Evolutionary conservation across 1,284 basidiomycete genomes (phyloP).

Genomic region (Lentinus polychrous): DNA sequence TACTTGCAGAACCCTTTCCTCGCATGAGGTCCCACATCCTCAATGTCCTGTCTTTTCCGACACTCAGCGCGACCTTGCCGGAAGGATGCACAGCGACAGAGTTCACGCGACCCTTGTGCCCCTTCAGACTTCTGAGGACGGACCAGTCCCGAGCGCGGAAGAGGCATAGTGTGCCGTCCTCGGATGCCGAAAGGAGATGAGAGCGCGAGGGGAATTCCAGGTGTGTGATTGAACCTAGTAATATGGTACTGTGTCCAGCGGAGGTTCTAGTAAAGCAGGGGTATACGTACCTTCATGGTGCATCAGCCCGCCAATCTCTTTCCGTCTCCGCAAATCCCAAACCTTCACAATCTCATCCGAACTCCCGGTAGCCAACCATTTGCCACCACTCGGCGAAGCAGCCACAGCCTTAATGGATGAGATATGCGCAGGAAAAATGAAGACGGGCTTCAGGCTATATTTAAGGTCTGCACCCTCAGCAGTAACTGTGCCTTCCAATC

Average conservation of each 20-base stretch:
- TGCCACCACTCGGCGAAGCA: slow-evolving; percentile 79
- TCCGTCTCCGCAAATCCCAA: slow-evolving; percentile 89
- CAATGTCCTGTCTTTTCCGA: slow-evolving; percentile 85
- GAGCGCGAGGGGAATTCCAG: slow-evolving; percentile 84
- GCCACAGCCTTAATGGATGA: slow-evolving; percentile 89
- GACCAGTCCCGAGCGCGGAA: slow-evolving; percentile 94
- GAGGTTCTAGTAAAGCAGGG: not conserved
- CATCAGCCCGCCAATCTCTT: slow-evolving; percentile 90
- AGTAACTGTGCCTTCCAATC: slow-evolving; percentile 66
- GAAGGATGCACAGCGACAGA: slow-evolving; percentile 87
- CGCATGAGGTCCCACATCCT: slow-evolving; percentile 99
- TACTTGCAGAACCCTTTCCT: slow-evolving; percentile 84
- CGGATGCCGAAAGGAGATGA: slow-evolving; percentile 85
- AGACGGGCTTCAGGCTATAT: slow-evolving; percentile 71
- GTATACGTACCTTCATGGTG: slow-evolving; percentile 80
- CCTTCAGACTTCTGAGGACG: slow-evolving; percentile 81
- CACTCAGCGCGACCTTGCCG: slow-evolving; percentile 84
- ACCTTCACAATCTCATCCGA: slow-evolving; percentile 95
- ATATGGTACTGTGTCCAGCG: no score
- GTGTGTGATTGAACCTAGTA: slow-evolving; percentile 87
- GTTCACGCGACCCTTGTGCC: slow-evolving; percentile 91
- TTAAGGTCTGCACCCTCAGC: slow-evolving; percentile 28
- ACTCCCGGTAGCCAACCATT: slow-evolving; percentile 94
- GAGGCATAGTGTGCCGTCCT: slow-evolving; percentile 84
- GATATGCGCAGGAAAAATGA: slow-evolving; percentile 95